phyloP scores from a whole-genome alignment of 208 protist species.

The Crithidia sp. region DNA sequence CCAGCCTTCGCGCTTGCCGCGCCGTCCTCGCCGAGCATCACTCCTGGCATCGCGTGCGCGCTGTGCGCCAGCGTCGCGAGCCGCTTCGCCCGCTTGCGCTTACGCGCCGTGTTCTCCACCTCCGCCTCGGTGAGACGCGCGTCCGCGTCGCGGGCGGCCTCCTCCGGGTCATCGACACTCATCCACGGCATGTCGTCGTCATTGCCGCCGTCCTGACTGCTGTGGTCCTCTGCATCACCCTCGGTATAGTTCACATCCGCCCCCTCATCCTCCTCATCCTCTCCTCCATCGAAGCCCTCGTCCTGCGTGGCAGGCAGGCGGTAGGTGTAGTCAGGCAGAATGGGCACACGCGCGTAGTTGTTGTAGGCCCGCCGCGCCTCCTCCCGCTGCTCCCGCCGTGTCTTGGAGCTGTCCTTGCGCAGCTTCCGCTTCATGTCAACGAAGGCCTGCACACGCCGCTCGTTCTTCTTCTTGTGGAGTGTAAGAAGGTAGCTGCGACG shows the following conservation, averaged over 20 bases:
- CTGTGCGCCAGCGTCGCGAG: constrained; percentile 38
- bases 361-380: constrained; percentile 87
- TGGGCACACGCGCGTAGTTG: constrained; percentile 82
- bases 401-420: constrained; percentile 66
- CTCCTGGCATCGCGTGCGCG: constrained; percentile 62
- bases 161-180: constrained; percentile 34
- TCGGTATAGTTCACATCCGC: constrained; percentile 13
- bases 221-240: constrained; percentile 1
- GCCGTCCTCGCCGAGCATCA: constrained; percentile 45
- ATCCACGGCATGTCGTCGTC: constrained; percentile 42
- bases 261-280: constrained; percentile 31
- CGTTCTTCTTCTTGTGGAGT: constrained; percentile 89
- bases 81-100: constrained; percentile 24
- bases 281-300: constrained; percentile 37
- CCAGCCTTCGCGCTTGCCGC: neutral
- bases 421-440: constrained; percentile 81
- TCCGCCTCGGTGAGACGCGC: constrained; percentile 13
- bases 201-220: constrained; percentile 9
- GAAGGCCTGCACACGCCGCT: constrained; percentile 86
- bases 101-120: constrained; percentile 1
- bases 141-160: constrained; percentile 9
- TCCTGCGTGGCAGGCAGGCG: constrained; percentile 55
- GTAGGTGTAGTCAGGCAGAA: constrained; percentile 89
- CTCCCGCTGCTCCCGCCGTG: constrained; percentile 78
- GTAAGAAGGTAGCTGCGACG: constrained; percentile 76